Evolutionary conservation across 495 filamentous ascomycete genomes (phyloP), one percentile per base, ranked within the genome.

Genomic region (Recurvomyces mirabilis): DNA sequence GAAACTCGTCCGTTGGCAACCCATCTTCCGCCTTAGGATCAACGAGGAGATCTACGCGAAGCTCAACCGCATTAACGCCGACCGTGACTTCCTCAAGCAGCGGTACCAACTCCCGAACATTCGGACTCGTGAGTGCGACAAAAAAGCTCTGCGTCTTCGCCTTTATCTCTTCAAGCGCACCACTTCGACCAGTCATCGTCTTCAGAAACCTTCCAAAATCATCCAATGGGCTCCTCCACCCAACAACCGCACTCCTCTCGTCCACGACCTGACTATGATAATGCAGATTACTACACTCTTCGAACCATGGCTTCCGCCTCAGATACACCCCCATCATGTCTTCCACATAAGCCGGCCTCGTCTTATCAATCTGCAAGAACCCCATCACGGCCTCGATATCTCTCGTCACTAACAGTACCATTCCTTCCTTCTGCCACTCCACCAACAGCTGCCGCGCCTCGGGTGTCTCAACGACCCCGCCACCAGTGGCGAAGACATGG

Each of bases 251-350:
- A 5, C 33, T 26, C n/a, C 31, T 36, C 19, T 74, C 72, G 35
- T 75, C 69, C 10, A 72, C 62, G 50, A 75, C 69, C 33, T 82
- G 83, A 63, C 82, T 89, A 67, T 87, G 79, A 67, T 93, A 94
- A 55, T 93, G 84, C 59, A 83, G 82, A 61, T 95, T 96, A 67
- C 89, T 95, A 70, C 91, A 96, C 54, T 88, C 79, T 43, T 81
- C 69, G 65, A 84, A 96, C 78, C 84, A 93, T 2, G 86, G 84
- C 63, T 88, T 91, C 13, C 91, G 79, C 35, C 93, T 82, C 35
- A 87, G 68, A 74, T 89, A 96, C 22, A 99, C 91, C 1, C 77
- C 81, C 67, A 84, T 78, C 73, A 94, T 93, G 47, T 96, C 84
- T 53, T 94, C 91, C 12, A 86, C 77, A 59, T 94, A 96, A 22